A percentile compares a stretch with the other conserved stretches of the same genome.
phyloP scores from a whole-genome alignment of 441 rosid species.

The Syzygium syzygioides region DNA sequence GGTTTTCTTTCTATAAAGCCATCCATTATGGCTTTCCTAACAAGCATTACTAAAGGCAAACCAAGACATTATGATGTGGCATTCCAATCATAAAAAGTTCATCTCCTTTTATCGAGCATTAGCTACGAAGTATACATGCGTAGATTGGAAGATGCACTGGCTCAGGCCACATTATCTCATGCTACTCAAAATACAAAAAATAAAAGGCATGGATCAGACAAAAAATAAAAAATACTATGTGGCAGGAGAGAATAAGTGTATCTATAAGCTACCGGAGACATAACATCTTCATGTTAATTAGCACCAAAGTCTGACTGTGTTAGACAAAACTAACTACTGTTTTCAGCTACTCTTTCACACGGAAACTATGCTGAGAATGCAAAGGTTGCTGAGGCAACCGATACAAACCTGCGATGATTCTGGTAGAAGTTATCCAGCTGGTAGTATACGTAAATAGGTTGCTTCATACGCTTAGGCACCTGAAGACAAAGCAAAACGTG shows the following conservation, averaged over 20 bases:
- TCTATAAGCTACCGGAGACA: background rate
- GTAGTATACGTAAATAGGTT: conserved; percentile 81
- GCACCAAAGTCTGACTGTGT: background rate
- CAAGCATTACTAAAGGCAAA: background rate
- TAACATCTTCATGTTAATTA: background rate
- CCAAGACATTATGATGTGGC: background rate
- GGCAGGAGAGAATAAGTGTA: background rate
- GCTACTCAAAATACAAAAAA: background rate
- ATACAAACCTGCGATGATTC: conserved; percentile 83
- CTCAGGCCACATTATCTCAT: background rate
- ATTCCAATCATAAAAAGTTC: background rate
- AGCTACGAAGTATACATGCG: background rate
- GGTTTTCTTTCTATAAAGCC: background rate
- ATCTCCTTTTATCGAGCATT: background rate
- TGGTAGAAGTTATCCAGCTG: conserved; percentile 97
- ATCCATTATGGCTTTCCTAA: background rate
- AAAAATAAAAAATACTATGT: background rate
- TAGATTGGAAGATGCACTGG: background rate
- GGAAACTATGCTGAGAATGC: background rate
- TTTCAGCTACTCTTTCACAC: background rate
- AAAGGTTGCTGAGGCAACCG: background rate
- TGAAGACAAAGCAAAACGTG: conserved; percentile 15
- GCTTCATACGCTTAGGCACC: conserved; percentile 78
- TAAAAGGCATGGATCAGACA: background rate
- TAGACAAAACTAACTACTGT: background rate